Base-by-base conservation (phyloP, 2,329 filamentous ascomycete genomes). In the Microsporum ferrugineum region DNA sequence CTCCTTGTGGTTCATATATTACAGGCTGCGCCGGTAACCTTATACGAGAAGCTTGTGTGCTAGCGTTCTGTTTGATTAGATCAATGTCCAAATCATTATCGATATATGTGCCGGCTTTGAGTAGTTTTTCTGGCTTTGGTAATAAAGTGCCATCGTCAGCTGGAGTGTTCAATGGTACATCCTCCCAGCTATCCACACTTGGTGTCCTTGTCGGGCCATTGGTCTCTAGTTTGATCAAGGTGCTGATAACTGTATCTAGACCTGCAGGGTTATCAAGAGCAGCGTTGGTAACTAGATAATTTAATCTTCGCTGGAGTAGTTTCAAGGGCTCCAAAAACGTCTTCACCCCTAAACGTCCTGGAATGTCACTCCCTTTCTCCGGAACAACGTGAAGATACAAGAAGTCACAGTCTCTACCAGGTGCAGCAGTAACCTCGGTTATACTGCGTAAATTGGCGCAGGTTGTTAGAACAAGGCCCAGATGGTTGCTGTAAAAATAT, bases 401-500 rank as follows among this genome's bases (percentile, higher is more conserved):
- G 71, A 91, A 95, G 74, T 99, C 94, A 70, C 90, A 96, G 68
- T 96, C 91, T 70, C 87, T 87, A 23, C 94, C 94, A 10, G 90
- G 87, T 1, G 90, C 90, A 41, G 89, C 89, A 29, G 90, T 96
- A 47, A 97, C 89, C 73, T 97, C 94, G 6, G 85, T 84, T 61
- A 99, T 89, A 23, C 82, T 85, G 60, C 86, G 82, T 61, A 99
- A 79, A 60, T 82, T 84, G 58, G 95, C 84, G 14, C 84, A 84
- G 58, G 91, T 92, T 0, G 92, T 88, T 39, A 96, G 80, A 0
- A 97, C 88, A 4, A 99, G 81, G 4, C 94, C 94, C 71, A 96
- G 85, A 70, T 96, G 89, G 69, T 97, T 88, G 68, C 91, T 95
- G 75, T 96, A 99, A 71, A 99, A 97, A 73, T 95, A 97, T 71